These are phyloP conservation scores for Lecanoromycetidae sp. DNA, from an alignment of 2,329 filamentous ascomycete genomes.

Conservation along the genomic window DNA sequence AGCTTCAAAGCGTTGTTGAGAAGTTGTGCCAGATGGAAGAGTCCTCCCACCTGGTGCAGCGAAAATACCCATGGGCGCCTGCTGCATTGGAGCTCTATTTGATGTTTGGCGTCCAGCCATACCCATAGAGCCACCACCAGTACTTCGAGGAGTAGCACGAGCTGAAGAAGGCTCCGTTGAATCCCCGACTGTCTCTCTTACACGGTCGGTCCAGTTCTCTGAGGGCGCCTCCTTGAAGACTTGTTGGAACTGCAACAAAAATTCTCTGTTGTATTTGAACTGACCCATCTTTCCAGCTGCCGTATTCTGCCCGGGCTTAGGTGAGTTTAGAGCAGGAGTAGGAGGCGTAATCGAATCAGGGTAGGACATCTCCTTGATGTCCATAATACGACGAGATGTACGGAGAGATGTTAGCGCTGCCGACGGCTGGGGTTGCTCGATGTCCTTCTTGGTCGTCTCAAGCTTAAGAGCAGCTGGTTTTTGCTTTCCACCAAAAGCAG, in stretches of 20 bases:
- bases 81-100: constrained; percentile 39
- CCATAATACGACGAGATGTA: constrained; percentile 74
- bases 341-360: constrained; percentile 75
- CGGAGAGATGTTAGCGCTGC: constrained; percentile 88
- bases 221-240: constrained; percentile 97
- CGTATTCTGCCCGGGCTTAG: too few relatives aligned
- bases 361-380: constrained; percentile 64
- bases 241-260: constrained; percentile 89
- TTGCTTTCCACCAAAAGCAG: constrained; percentile 47
- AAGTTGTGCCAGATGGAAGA: constrained; percentile 65
- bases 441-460: constrained; percentile 68
- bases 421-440: constrained; percentile 86
- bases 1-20: constrained; percentile 61
- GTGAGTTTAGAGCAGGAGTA: constrained; percentile 75
- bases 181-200: constrained; percentile 76
- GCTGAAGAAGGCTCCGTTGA: constrained; percentile 42
- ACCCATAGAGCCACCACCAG: constrained; percentile 26
- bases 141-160: constrained; percentile 19
- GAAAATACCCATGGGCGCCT: constrained; percentile 60
- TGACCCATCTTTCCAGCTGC: too few relatives aligned
- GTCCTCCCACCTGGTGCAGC: constrained; percentile 41
- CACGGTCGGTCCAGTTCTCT: constrained; percentile 78
- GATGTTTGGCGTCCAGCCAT: constrained; percentile 40
- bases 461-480: constrained; percentile 88
- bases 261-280: constrained; percentile 92